Evolutionary conservation across 2,329 filamentous ascomycete species (phyloP), one percentile per base, ranked within the genome.

Genomic region (Zymoseptoria tritici): DNA sequence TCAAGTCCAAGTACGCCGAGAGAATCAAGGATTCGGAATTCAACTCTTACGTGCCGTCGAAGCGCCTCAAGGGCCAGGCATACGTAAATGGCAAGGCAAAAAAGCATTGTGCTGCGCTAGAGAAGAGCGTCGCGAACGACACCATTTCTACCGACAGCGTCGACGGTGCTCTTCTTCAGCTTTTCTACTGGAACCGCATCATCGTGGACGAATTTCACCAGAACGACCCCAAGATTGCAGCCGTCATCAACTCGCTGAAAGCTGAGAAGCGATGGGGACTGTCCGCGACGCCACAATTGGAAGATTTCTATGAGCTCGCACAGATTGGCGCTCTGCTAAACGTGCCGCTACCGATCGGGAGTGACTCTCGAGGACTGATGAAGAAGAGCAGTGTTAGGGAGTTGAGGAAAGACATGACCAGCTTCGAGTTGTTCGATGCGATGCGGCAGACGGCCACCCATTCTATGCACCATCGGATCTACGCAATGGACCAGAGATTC

Each of bases 201-300:
- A 78, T 88, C 1, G 75, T 87, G 1, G 86, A 89, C 61, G 86
- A 89, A 64, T 87, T 83, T 64, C 83, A 85, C 0, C 85, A 87
- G 62, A 73, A 81, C 4, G 75, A 76, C 52, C 67, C 74, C 16
- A 70, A 78, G 55, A 71, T 84, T 4, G 72, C 77, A 6, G 21
- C 22, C 1, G 29, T 53, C 2, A 29, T 29, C 19, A 29, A 19
- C 4, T 21, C 49, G 9, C 66, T 86, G 1, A 67, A 77, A 24
- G 78, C 81, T 9, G 74, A 77, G 50, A 83, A 80, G 49, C 79
- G 79, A 57, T 88, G 85, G 85, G 75, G 85, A 6, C 73, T 88
- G 1, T 88, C 85, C 0, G 85, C 83, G 2, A 88, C 85, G 0
- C 85, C 85, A 1, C 76, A 78, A 0, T 67, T 87, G 2, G 76